Percentiles rank a stretch among this genome's conserved stretches.
Conservation (phyloP, 805 yeast species). For the Metschnikowia vanudenii region DNA sequence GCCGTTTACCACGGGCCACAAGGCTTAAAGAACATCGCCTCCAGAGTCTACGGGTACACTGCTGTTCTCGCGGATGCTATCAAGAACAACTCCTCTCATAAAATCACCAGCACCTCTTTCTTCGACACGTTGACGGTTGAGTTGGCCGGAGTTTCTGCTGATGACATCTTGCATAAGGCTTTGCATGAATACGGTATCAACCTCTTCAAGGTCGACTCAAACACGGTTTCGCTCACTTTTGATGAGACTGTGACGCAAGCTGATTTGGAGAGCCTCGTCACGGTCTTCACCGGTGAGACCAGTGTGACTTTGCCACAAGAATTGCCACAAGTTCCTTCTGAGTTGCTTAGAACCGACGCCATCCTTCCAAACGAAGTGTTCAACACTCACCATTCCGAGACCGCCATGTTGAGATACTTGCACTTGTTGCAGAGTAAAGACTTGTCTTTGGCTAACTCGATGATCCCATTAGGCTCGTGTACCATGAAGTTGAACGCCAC, state of each 20-base stretch:
- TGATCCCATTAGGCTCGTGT: slow-evolving; percentile 97
- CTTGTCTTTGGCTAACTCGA: slow-evolving; percentile 88
- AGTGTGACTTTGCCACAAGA: slow-evolving; percentile 23
- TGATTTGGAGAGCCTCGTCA: slow-evolving; percentile 58
- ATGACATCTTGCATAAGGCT: slow-evolving; percentile 56
- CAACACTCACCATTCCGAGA: slow-evolving; percentile 87
- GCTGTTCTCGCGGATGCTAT: slow-evolving; percentile 65
- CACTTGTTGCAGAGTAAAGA: slow-evolving; percentile 83
- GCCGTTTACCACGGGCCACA: slow-evolving; percentile 95
- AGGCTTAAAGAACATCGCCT: slow-evolving; percentile 77
- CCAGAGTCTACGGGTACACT: slow-evolving; percentile 72
- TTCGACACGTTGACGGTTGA: slow-evolving; percentile 84
- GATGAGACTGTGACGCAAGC: slow-evolving; percentile 78
- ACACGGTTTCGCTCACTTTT: slow-evolving; percentile 71
- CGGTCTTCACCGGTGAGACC: slow-evolving; percentile 52
- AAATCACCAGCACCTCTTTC: slow-evolving; percentile 59
- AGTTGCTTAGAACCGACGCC: slow-evolving; percentile 53
- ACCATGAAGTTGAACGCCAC: slow-evolving; percentile 97
- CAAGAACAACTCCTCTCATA: slow-evolving; percentile 33
- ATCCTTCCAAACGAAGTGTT: slow-evolving; percentile 75
- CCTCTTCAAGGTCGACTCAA: slow-evolving; percentile 62
- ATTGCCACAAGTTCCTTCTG: slow-evolving; percentile 51
- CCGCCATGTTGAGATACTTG: slow-evolving; percentile 89
- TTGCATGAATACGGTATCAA: slow-evolving; percentile 66
- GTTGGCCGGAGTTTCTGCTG: slow-evolving; percentile 51